A percentile compares a stretch with the other conserved stretches of the same genome.
phyloP scores from a whole-genome alignment of 257 asterid species.

The Datura wrightii region DNA sequence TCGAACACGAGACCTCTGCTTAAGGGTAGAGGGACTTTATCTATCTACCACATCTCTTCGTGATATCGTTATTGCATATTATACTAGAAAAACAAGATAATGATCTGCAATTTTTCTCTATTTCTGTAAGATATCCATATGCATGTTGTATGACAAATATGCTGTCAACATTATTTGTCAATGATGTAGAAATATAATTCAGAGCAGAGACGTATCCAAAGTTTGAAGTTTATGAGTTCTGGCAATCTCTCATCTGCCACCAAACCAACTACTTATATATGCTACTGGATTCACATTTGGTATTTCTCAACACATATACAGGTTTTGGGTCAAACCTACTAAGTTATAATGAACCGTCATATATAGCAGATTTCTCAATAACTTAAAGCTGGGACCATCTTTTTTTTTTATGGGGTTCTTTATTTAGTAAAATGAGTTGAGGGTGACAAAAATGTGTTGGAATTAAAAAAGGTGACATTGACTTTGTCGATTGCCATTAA shows the following conservation, averaged over 20 bases:
- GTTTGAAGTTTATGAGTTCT: not conserved
- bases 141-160: not conserved
- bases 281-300: no score
- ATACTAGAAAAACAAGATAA: constrained; percentile 7
- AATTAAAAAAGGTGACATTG: no score
- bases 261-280: no score
- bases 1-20: not conserved
- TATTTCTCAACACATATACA: no score
- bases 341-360: no score
- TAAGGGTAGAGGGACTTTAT: not conserved
- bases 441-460: no score
- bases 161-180: not conserved
- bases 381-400: not conserved
- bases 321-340: no score
- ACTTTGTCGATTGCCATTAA: no score
- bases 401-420: not conserved
- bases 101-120: not conserved
- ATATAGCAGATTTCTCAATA: not conserved
- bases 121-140: no score
- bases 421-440: not conserved
- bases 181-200: not conserved
- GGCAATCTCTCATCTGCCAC: not conserved
- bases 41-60: not conserved
- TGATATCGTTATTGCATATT: not conserved
- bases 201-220: not conserved